Percentiles rank a stretch among this genome's conserved stretches.
Conservation (phyloP, 2,329 filamentous ascomycete species). For the Grosmannia huntii region DNA sequence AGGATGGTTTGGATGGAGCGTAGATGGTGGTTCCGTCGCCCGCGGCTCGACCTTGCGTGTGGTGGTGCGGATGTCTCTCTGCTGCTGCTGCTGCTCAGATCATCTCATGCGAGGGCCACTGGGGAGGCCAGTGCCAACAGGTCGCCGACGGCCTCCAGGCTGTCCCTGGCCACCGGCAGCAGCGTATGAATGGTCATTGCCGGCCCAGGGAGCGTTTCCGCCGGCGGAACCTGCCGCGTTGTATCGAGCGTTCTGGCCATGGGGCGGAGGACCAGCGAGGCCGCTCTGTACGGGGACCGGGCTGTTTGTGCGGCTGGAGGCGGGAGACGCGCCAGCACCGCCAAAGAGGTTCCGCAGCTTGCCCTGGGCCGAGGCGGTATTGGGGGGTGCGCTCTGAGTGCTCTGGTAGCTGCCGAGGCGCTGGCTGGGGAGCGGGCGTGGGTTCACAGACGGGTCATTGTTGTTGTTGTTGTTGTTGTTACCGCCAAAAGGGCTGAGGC, state of each 20-base stretch:
- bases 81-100: slow-evolving; percentile 6
- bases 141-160: slow-evolving; percentile 19
- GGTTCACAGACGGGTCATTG: slow-evolving; percentile 22
- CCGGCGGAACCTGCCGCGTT: slow-evolving; percentile 10
- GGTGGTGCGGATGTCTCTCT: too few species aligned
- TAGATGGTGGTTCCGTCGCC: not conserved
- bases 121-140: slow-evolving; percentile 24
- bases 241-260: not conserved
- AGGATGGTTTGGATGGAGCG: too few species aligned
- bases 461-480: slow-evolving; percentile 16
- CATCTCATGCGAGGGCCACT: slow-evolving; percentile 28
- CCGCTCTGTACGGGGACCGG: slow-evolving; percentile 17
- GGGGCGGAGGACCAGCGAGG: not conserved
- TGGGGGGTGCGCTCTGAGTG: slow-evolving; percentile 19
- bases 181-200: slow-evolving; percentile 26
- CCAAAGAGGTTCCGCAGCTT: slow-evolving; percentile 68
- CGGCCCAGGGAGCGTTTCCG: slow-evolving; percentile 35
- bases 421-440: slow-evolving; percentile 58
- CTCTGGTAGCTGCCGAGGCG: slow-evolving; percentile 63
- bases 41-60: not conserved
- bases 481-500: slow-evolving; percentile 14
- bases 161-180: slow-evolving; percentile 25
- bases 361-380: slow-evolving; percentile 54
- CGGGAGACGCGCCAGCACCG: slow-evolving; percentile 25
- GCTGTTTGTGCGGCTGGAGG: slow-evolving; percentile 21